A percentile compares a stretch with the other conserved stretches of the same genome.
Conservation (phyloP, 257 asterid genomes). For the Fraxinus quadrangulata region DNA sequence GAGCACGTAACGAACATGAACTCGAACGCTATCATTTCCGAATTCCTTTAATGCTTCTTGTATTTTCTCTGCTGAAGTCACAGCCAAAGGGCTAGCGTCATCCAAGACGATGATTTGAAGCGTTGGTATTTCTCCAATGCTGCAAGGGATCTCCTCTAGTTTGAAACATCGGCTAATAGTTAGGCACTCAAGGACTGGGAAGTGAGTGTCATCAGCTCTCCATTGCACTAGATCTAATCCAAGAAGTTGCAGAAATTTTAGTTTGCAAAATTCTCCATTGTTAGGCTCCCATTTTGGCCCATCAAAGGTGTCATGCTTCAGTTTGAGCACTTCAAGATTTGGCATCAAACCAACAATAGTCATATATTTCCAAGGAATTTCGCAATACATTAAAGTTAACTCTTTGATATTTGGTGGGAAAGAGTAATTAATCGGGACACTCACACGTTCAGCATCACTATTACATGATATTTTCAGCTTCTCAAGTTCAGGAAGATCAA, state of each 20-base stretch:
- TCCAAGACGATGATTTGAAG: slow-evolving; percentile 12
- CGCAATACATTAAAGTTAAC: slow-evolving; percentile 8
- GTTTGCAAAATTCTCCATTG: slow-evolving; percentile 20
- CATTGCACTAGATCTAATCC: slow-evolving; percentile 1
- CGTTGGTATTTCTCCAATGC: slow-evolving; percentile 20
- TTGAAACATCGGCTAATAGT: not conserved
- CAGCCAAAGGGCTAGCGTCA: not conserved
- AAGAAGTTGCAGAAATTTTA: slow-evolving; percentile 16
- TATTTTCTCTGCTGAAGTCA: slow-evolving; percentile 14
- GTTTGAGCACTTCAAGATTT: slow-evolving; percentile 27
- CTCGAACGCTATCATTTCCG: slow-evolving; percentile 13
- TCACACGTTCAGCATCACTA: no score
- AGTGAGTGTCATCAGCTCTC: slow-evolving; percentile 6
- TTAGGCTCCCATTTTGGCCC: slow-evolving; percentile 19
- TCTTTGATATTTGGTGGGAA: slow-evolving; percentile 22
- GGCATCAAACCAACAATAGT: slow-evolving; percentile 18
- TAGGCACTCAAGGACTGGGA: slow-evolving; percentile 21
- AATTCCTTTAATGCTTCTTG: slow-evolving; percentile 1
- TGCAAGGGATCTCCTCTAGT: slow-evolving; percentile 26
- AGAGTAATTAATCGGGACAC: not conserved
- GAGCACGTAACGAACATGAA: not conserved
- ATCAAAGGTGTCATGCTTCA: slow-evolving; percentile 2
- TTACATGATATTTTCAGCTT: no score
- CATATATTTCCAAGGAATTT: slow-evolving; percentile 22
- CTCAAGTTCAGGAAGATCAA: slow-evolving; percentile 22